Base-by-base conservation (phyloP, 2,329 filamentous ascomycete species). In the Neocucurbitaria cava region DNA sequence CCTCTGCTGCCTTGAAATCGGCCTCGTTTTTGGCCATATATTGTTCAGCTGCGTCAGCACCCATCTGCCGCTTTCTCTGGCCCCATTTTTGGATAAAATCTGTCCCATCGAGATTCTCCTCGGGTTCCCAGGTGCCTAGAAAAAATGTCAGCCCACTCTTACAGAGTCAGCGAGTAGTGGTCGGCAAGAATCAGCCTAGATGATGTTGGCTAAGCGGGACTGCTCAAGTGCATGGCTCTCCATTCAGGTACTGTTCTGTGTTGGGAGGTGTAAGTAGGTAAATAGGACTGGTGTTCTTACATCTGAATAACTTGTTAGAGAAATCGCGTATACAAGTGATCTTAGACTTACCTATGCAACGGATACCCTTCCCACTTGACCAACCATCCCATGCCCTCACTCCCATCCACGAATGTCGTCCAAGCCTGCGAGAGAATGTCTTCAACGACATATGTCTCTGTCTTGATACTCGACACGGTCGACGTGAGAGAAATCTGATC, bases 341-440 rank as follows among this genome's bases (percentile, higher is more conserved):
- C 31, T 10, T 3, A 11, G 9, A 49, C 58, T 55, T 60, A 71
- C 68, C 58, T 48, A 38, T 71, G 52, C 24, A 86, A 57, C 1
- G 80, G 77, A 64, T 88, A 92, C 1, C 78, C 81, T 23, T 79
- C 76, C 89, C 89, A 92, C 54, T 84, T 81, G 20, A 90, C 82
- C 1, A 92, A 79, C 66, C 86, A 91, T 21, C 76, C 50, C 63
- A 73, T 49, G 3, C 21, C 9, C 10, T 40, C 28, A 74, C 10
- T 70, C 70, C 3, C 67, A 49, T 35, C 20, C 8, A 71, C 56
- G 1, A 61, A 74, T 63, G 87, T 81, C 0, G 79, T 78, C 17
- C 86, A 70, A 30, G 75, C 73, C 39, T 71, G 64, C 1, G 65
- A 61, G 5, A 72, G 36, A 44, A 74, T 66, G 10, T 55, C 49